Percentiles rank a stretch among this genome's conserved stretches.
Evolutionary conservation across 768 basidiomycete genomes (phyloP).

Genomic region (Suillus clintonianus): DNA sequence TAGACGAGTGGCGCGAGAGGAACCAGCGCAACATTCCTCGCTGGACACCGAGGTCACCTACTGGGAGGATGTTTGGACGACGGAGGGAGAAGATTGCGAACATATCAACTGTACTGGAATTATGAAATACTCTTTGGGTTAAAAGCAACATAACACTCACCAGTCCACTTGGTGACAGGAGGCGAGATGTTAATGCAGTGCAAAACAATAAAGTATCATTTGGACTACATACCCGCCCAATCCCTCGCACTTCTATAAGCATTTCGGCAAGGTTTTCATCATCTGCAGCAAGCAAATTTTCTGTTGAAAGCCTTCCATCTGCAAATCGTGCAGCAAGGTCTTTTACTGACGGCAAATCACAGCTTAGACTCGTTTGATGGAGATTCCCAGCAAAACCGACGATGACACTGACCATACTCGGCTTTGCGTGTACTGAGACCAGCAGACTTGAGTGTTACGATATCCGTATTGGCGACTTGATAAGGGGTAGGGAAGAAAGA

Average conservation of each 20-base stretch:
- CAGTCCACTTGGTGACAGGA: slow-evolving; percentile 54
- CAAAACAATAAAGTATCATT: not conserved
- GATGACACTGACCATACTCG: slow-evolving; percentile 68
- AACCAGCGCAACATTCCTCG: slow-evolving; percentile 71
- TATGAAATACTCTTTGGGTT: slow-evolving; percentile 3
- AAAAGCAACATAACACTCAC: slow-evolving; percentile 32
- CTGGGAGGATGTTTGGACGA: slow-evolving; percentile 78
- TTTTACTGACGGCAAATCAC: slow-evolving; percentile 47
- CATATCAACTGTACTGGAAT: slow-evolving; percentile 70
- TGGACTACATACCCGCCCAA: slow-evolving; percentile 59
- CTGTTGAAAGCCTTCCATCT: slow-evolving; percentile 75
- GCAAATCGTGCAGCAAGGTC: slow-evolving; percentile 81
- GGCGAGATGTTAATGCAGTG: slow-evolving; percentile 7
- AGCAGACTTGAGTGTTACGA: slow-evolving; percentile 62
- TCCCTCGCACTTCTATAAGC: slow-evolving; percentile 77
- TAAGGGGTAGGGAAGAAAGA: slow-evolving; percentile 71
- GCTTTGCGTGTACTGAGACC: slow-evolving; percentile 86
- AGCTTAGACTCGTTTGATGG: not conserved
- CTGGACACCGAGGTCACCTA: slow-evolving; percentile 85
- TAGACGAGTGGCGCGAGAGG: slow-evolving; percentile 58
- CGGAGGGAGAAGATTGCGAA: slow-evolving; percentile 88
- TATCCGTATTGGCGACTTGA: slow-evolving; percentile 63
- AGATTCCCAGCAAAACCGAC: not conserved
- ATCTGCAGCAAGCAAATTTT: slow-evolving; percentile 65
- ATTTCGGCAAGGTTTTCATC: slow-evolving; percentile 79